Evolutionary conservation across 2,329 filamentous ascomycete genomes (phyloP).

Genomic region (Chalaropsis ovoidea): DNA sequence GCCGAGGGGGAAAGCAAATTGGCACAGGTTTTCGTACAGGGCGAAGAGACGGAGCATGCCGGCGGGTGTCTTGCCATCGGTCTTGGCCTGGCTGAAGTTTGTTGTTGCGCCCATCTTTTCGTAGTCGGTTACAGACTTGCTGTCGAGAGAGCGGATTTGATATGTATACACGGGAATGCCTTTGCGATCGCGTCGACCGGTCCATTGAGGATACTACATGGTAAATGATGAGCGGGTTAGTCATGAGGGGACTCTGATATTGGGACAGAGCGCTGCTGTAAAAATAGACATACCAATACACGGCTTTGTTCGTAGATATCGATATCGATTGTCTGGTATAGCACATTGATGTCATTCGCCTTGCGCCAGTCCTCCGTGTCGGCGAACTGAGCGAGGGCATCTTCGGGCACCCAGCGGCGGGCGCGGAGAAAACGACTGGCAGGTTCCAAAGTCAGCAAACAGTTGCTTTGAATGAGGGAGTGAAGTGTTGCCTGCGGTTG

Average conservation of each 20-base stretch:
- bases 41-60: conserved; percentile 81
- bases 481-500: not conserved
- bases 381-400: conserved; percentile 74
- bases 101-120: conserved; percentile 53
- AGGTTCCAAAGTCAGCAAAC: conserved; percentile 23
- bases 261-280: not conserved
- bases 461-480: not conserved
- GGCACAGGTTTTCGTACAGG: conserved; percentile 83
- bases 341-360: conserved; percentile 62
- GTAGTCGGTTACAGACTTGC: conserved; percentile 69
- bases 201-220: conserved; percentile 82
- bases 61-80: conserved; percentile 56
- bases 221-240: conserved; percentile 19
- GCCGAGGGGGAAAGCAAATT: conserved; percentile 78
- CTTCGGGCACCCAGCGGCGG: conserved; percentile 65
- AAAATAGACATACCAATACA: conserved; percentile 49
- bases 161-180: conserved; percentile 90
- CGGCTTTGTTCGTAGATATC: conserved; percentile 73
- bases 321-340: conserved; percentile 80
- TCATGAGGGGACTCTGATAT: not conserved
- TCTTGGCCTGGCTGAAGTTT: conserved; percentile 50
- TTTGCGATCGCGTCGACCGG: conserved; percentile 73
- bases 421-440: conserved; percentile 74
- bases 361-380: conserved; percentile 81
- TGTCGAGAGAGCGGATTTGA: conserved; percentile 73